Conservation (phyloP, 345 rosid genomes). For the Lumnitzera racemosa region DNA sequence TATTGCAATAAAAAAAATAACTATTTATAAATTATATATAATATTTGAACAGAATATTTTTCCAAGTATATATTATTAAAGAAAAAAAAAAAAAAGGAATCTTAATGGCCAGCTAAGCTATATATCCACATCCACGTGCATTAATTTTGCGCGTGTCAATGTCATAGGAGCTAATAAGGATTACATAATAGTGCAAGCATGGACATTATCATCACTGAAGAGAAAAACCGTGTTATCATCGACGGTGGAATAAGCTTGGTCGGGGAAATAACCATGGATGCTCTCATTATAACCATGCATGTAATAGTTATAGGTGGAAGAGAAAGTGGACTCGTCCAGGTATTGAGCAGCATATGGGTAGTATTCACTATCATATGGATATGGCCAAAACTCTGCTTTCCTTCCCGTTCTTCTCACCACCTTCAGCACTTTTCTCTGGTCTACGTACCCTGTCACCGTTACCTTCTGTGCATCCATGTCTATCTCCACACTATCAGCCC, state of each 20-base stretch:
- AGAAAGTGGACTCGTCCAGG: slow-evolving; percentile 40
- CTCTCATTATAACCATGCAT: slow-evolving; percentile 45
- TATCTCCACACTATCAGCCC: slow-evolving; percentile 66
- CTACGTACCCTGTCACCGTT: slow-evolving; percentile 66
- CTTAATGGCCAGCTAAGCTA: too few relatives aligned
- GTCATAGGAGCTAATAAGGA: too few relatives aligned
- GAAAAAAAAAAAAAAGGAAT: too few relatives aligned
- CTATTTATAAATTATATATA: too few relatives aligned
- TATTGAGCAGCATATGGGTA: slow-evolving; percentile 45
- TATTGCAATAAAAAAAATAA: too few relatives aligned
- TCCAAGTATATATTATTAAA: too few relatives aligned
- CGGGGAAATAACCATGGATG: slow-evolving; percentile 52
- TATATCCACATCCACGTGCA: too few relatives aligned
- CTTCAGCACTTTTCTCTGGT: slow-evolving; percentile 51
- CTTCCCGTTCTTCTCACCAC: slow-evolving; percentile 76
- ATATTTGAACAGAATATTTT: too few relatives aligned
- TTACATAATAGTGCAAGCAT: slow-evolving; percentile 55
- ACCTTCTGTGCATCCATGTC: slow-evolving; percentile 76
- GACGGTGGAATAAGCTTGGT: slow-evolving; percentile 42
- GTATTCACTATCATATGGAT: slow-evolving; percentile 65
- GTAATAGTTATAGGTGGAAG: slow-evolving; percentile 48
- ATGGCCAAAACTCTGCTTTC: slow-evolving; percentile 77
- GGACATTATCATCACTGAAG: slow-evolving; percentile 82
- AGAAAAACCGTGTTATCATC: slow-evolving; percentile 58
- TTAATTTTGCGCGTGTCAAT: neutral